Evolutionary conservation across 2,329 filamentous ascomycete genomes (phyloP), one percentile per base, ranked within the genome.

Genomic region (Daldinia sp.): DNA sequence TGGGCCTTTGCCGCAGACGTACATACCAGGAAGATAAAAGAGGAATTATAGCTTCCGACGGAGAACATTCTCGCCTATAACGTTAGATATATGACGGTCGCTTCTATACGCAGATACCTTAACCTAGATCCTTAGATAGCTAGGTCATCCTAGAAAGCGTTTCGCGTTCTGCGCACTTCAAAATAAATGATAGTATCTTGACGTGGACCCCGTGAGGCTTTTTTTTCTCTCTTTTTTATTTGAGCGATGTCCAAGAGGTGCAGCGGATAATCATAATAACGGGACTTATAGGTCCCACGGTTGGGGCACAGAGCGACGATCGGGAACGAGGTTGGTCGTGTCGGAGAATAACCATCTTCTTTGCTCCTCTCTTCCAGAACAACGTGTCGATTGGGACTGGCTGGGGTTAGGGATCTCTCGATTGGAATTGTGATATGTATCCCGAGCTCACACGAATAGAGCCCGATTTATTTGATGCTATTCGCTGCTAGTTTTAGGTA

Each of bases 271-370:
- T 49, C n/a, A 10, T 35, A 41, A 61, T 62, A 62, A 49, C n/a
- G 34, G 15, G 34, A 53, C 15, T 56, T 62, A 59, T 62, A 65
- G 63, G 27, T 57, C 63, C 48, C 30, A 62, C 58, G 59, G 10
- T 47, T 29, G 52, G 58, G 55, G 51, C 63, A 53, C 21, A 58
- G 62, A 55, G 55, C 47, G 62, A 54, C 55, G 41, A 50, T 63
- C 54, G 39, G 59, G 27, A n/a, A 45, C 34, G 30, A 56, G 48
- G 47, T 60, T 54, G 58, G 47, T 55, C 35, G 63, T 30, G 32
- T 66, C 63, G 63, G 63, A 66, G 53, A 66, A 66, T 66, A 61
- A 63, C 48, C 30, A 61, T 53, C 61, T 48, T 45, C 37, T 48
- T 48, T 57, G 51, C 56, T 61, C 43, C 63, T 63, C 56, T 58